A percentile compares a stretch with the other conserved stretches of the same genome.
phyloP scores from a whole-genome alignment of 2,329 filamentous ascomycete genomes.

The Trichoderma gracile region DNA sequence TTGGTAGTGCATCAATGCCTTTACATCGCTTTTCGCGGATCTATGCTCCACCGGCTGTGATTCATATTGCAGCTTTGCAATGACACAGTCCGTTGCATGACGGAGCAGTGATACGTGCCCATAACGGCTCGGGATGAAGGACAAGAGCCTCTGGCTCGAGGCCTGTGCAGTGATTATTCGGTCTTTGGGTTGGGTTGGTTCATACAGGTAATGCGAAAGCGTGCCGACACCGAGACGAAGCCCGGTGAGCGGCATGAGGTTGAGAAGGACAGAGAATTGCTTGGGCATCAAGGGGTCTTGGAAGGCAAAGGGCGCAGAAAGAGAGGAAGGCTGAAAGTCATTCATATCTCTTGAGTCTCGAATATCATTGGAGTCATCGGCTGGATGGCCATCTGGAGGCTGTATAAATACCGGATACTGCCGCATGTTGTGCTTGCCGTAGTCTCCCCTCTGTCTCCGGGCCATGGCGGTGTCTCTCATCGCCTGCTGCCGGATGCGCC shows the following conservation, averaged over 20 bases:
- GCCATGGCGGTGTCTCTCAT: slow-evolving; percentile 16
- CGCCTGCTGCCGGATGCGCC: slow-evolving; percentile 22
- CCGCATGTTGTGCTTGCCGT: slow-evolving; percentile 20
- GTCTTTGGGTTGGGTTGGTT: slow-evolving; percentile 10
- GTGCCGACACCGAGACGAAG: slow-evolving; percentile 17
- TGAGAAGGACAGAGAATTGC: slow-evolving; percentile 6
- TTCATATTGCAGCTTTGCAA: slow-evolving; percentile 10
- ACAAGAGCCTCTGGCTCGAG: slow-evolving; percentile 10
- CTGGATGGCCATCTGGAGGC: neutral
- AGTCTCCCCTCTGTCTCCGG: slow-evolving; percentile 13
- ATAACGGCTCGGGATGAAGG: slow-evolving; percentile 14
- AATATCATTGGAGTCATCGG: neutral
- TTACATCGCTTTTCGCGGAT: neutral
- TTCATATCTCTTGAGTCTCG: neutral
- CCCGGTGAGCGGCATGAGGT: slow-evolving; percentile 18
- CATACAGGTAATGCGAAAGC: slow-evolving; percentile 15
- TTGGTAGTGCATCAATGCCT: slow-evolving; percentile 13
- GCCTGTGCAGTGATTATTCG: slow-evolving; percentile 2
- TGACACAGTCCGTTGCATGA: slow-evolving; percentile 15
- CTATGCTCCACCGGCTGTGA: slow-evolving; percentile 17
- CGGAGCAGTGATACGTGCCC: slow-evolving; percentile 13
- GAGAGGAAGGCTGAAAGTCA: neutral
- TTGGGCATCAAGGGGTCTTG: slow-evolving; percentile 8
- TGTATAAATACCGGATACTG: slow-evolving; percentile 10
- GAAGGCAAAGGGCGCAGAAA: neutral